Evolutionary conservation across 805 yeast genomes (phyloP), one percentile per base, ranked within the genome.

Genomic region (Ascoidea tarda): DNA sequence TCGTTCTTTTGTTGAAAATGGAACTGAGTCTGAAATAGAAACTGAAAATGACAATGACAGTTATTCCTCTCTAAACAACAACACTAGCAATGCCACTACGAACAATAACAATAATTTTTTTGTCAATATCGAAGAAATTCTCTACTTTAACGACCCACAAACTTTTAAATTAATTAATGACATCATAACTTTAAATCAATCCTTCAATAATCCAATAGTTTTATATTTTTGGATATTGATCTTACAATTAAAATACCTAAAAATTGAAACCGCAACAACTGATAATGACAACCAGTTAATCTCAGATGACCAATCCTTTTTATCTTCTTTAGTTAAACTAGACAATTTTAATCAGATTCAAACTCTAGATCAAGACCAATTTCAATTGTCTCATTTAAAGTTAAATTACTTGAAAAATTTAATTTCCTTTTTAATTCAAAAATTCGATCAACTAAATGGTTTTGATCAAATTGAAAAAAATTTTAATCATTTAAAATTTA

Each of bases 211-310:
- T 55, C 67, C 85, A 2, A 62, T 83, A 8, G 67, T 81, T 0
- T 62, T 78, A 48, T 84, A 82, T 60, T 74, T 79, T 28, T 85
- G 91, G 91, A 76, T 86, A 33, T 75, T 82, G 12, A 63, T 81
- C 8, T 61, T 81, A 8, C 77, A 78, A 57, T 67, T 82, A 28
- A 79, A 81, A 55, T 69, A 70, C 6, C 67, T 72, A 21, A 59
- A 75, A 2, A 59, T 76, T n/a, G 72, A 71, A 48, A 75, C 73
- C 46, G 60, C 60, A 16, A 66, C 71, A 33, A 61, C 62, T 2
- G 55, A 55, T 6, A 59, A 59, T 8, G 49, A 50, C 8, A 10
- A 46, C 8, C 28, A 33, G 8, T 33, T 38, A 10, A 52, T 54
- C 38, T 51, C 52, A 16, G 46, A 45, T 8, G 51, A 14, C 6